phyloP scores from a whole-genome alignment of 1,284 basidiomycete genomes.

The Ustilago sp. region DNA sequence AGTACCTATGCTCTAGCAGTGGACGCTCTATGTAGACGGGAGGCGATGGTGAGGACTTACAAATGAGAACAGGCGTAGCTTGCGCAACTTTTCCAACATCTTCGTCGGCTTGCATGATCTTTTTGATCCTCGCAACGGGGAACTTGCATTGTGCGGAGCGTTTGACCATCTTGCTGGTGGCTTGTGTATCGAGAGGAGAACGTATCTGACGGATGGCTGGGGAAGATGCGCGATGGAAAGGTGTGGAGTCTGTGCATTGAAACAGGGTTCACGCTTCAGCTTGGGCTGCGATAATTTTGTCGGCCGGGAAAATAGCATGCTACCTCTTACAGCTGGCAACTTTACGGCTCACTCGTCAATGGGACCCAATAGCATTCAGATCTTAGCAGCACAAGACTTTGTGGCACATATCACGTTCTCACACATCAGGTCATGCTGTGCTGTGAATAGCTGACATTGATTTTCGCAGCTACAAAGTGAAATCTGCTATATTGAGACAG shows the following conservation, averaged over 20 bases:
- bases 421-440: background rate
- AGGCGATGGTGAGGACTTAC: constrained; percentile 74
- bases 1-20: background rate
- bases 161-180: constrained; percentile 58
- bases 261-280: constrained; percentile 8
- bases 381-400: background rate
- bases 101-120: constrained; percentile 99
- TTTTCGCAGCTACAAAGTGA: background rate
- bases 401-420: background rate
- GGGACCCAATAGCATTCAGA: background rate
- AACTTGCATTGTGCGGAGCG: constrained; percentile 65
- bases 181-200: background rate
- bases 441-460: background rate
- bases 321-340: background rate
- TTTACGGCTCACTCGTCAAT: background rate
- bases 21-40: background rate
- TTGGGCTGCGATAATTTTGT: background rate
- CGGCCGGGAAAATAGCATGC: constrained; percentile 20
- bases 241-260: background rate
- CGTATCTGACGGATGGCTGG: too few species aligned
- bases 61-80: constrained; percentile 95
- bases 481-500: background rate
- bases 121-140: constrained; percentile 87
- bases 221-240: background rate
- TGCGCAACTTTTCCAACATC: constrained; percentile 99